Evolutionary conservation across 1,284 basidiomycete genomes (phyloP), one percentile per base, ranked within the genome.

Genomic region (Boletus subluridellus): DNA sequence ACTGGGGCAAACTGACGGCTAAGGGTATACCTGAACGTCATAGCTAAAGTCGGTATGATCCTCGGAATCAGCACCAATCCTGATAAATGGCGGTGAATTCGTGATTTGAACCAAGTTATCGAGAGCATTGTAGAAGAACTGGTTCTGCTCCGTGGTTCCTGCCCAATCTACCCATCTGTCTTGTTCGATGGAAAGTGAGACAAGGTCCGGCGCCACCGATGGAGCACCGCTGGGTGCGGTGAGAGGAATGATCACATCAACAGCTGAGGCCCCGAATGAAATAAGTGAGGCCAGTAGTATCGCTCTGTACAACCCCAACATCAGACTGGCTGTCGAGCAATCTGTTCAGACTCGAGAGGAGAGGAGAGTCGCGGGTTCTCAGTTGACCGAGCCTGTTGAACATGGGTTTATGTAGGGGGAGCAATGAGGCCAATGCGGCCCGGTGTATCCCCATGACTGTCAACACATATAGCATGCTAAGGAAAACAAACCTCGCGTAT

Each of bases 141-240:
- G 58, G 64, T 87, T 87, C 42, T 72, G 72, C 4, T 76, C 68
- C 12, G 74, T 71, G 1, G 74, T 77, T 12, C 86, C 85, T 14
- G 72, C 71, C 86, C 86, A 89, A 60, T 86, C 84, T 14, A 77
- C 75, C 85, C 85, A 88, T 15, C 82, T 74, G 63, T 88, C 85
- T 66, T 86, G 82, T 67, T 87, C 86, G 54, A 89, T 80, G n/a
- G 85, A 88, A 61, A 87, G 79, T 0, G 83, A 85, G 32, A 88
- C 64, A 15, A 86, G 74, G 4, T 81, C 78, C 12, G 73, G 74
- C 2, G 76, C 76, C 11, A 84, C 58, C 2, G 56, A 55, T 17
- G 66, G 60, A 9, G 73, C 69, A 28, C n/a, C 52, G 1, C 49
- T n/a, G 14, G 73, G 73, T 30, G 63, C 60, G 12, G 38, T 49